phyloP scores from a whole-genome alignment of 106 monocot species.

The Acorus calamus region DNA sequence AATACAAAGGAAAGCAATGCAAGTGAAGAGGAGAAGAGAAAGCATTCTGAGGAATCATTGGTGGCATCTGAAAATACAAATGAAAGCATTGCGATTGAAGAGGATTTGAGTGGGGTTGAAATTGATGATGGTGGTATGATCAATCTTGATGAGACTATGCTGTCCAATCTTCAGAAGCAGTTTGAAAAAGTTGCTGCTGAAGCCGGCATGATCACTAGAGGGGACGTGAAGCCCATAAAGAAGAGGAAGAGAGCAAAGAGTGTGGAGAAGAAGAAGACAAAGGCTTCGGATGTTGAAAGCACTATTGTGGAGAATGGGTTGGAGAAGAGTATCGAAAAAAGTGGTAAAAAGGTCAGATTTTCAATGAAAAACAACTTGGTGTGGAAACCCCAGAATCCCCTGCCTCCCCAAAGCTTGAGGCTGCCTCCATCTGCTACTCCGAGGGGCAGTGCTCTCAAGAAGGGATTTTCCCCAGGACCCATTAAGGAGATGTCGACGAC shows the following conservation, averaged over 20 bases:
- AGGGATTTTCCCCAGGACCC: slow-evolving; percentile 78
- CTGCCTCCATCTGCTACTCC: slow-evolving; percentile 82
- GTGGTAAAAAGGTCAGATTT: slow-evolving; percentile 78
- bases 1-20: not conserved
- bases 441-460: slow-evolving; percentile 90
- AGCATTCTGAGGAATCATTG: too few species aligned
- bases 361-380: slow-evolving; percentile 87
- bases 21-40: not conserved
- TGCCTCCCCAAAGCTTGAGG: slow-evolving; percentile 87
- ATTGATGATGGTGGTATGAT: slow-evolving; percentile 8
- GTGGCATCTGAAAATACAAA: not conserved
- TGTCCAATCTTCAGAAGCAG: slow-evolving; percentile 86
- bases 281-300: slow-evolving; percentile 23
- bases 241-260: not conserved
- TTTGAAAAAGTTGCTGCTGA: slow-evolving; percentile 86
- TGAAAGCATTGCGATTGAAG: slow-evolving; percentile 3
- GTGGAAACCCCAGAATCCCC: slow-evolving; percentile 85
- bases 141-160: slow-evolving; percentile 37
- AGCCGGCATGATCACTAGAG: slow-evolving; percentile 32
- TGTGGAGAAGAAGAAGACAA: slow-evolving; percentile 42
- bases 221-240: too few species aligned
- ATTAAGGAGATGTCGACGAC: slow-evolving; percentile 35
- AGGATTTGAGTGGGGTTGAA: slow-evolving; percentile 10
- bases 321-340: slow-evolving; percentile 44
- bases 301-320: slow-evolving; percentile 4